phyloP scores from a whole-genome alignment of 2,329 filamentous ascomycete genomes.

The Alternaria brassicicola region DNA sequence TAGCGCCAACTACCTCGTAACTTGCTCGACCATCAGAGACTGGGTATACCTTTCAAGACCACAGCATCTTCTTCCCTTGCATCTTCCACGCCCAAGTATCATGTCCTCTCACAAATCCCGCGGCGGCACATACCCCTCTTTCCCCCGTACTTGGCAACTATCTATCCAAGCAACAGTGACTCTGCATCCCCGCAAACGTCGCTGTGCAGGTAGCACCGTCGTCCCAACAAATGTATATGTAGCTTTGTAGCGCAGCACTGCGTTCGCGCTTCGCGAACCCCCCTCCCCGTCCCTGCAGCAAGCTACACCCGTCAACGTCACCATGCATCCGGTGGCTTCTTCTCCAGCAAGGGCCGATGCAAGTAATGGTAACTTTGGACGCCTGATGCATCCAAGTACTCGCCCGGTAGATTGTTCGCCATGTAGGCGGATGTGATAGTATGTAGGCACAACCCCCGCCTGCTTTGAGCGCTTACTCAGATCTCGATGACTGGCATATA shows the following conservation, averaged over 20 bases:
- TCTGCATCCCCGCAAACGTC: constrained; percentile 1
- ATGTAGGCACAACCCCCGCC: not conserved
- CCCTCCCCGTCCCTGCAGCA: constrained; percentile 9
- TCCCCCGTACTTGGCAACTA: not conserved
- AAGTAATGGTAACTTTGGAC: not conserved
- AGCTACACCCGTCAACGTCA: constrained; percentile 7
- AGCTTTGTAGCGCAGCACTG: not conserved
- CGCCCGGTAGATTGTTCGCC: not conserved
- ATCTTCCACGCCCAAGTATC: not conserved
- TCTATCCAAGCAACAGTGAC: not conserved
- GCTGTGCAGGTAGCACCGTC: constrained; percentile 9
- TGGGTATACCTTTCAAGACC: not conserved
- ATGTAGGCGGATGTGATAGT: not conserved
- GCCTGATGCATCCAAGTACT: not conserved
- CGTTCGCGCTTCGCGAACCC: not conserved
- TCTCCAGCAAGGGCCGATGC: constrained; percentile 4
- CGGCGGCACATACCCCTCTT: constrained; percentile 4
- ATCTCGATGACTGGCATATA: constrained; percentile 1
- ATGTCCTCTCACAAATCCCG: not conserved
- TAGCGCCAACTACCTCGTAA: not conserved
- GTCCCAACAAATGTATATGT: constrained; percentile 13
- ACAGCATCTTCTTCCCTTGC: not conserved
- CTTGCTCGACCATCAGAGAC: not conserved
- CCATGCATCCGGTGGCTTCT: constrained; percentile 6
- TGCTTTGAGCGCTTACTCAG: not conserved